phyloP scores from a whole-genome alignment of 441 rosid genomes.

The Syzygium malaccense region DNA sequence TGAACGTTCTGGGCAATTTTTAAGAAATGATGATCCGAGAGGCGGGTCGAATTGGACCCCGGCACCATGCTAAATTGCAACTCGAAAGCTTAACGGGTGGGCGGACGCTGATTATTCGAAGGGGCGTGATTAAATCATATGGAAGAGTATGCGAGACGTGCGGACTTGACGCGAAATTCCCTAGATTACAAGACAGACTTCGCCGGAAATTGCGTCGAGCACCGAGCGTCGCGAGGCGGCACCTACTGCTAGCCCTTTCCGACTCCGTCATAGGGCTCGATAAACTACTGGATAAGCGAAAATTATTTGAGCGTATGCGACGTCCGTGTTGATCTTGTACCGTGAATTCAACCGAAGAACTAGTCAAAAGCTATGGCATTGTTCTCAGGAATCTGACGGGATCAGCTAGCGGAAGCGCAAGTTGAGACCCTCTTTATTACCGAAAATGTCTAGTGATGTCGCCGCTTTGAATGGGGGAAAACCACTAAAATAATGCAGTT shows the following conservation, averaged over 20 bases:
- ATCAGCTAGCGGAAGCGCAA: neutral
- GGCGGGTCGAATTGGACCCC: neutral
- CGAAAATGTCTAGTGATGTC: neutral
- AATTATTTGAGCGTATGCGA: neutral
- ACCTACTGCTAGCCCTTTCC: neutral
- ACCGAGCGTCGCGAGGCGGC: neutral
- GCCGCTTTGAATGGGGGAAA: neutral
- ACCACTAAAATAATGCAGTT: too few relatives aligned
- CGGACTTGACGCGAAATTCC: fast-evolving
- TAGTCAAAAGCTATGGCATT: neutral
- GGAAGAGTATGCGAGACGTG: neutral
- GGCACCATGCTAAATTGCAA: neutral
- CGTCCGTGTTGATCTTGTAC: neutral
- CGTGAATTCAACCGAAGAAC: neutral
- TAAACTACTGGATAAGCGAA: neutral
- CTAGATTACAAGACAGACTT: neutral
- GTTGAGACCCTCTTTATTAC: neutral
- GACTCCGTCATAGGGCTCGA: neutral
- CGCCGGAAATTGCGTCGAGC: neutral
- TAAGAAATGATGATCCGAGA: neutral
- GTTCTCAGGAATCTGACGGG: neutral
- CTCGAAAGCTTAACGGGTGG: neutral
- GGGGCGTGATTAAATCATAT: neutral
- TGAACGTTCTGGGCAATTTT: neutral
- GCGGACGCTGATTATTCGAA: too few relatives aligned